A percentile compares a stretch with the other conserved stretches of the same genome.
phyloP scores from a whole-genome alignment of 495 filamentous ascomycete genomes.

The Penicillium mononematosum region DNA sequence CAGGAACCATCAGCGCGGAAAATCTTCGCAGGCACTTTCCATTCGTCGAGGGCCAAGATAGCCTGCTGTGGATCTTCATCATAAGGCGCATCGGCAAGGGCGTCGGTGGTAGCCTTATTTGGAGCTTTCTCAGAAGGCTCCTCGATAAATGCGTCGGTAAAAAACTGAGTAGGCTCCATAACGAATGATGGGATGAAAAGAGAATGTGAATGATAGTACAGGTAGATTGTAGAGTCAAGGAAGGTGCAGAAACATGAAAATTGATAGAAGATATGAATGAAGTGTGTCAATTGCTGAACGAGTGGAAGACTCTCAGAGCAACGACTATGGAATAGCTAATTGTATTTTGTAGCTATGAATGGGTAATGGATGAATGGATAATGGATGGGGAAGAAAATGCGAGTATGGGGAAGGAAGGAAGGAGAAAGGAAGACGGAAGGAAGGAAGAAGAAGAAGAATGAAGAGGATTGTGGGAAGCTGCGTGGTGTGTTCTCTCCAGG shows the following conservation, averaged over 20 bases:
- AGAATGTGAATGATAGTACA: neutral
- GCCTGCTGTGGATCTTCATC: neutral
- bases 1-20: neutral
- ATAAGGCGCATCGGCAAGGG: neutral
- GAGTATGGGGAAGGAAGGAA: neutral
- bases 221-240: neutral
- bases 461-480: constrained; percentile 4
- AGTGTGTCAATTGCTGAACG: neutral
- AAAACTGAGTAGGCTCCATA: neutral
- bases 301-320: neutral
- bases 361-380: neutral
- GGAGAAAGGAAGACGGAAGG: neutral
- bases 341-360: neutral
- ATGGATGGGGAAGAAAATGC: neutral
- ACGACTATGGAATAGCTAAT: neutral
- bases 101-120: neutral
- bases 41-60: neutral
- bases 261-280: neutral
- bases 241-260: neutral
- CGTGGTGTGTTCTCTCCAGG: neutral
- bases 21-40: neutral
- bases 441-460: constrained; percentile 13
- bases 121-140: neutral
- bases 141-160: neutral
- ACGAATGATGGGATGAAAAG: neutral